A percentile compares a stretch with the other conserved stretches of the same genome.
phyloP scores from a whole-genome alignment of 768 basidiomycete species.

The Sarcodon sp. region DNA sequence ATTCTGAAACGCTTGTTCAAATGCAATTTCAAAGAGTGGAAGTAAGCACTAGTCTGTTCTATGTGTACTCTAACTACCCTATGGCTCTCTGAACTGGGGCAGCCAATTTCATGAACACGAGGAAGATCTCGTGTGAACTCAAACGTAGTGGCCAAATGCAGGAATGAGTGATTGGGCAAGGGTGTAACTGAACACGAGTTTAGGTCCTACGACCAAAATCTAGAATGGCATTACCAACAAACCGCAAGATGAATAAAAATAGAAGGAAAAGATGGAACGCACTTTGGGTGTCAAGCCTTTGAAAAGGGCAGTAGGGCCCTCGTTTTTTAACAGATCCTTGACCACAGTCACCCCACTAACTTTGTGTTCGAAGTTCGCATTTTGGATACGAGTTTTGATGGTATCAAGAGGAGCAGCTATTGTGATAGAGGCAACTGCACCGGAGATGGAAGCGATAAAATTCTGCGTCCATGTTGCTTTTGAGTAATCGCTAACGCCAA shows the following conservation, averaged over 20 bases:
- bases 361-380: constrained; percentile 90
- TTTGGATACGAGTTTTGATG: constrained; percentile 96
- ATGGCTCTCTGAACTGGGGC: no score
- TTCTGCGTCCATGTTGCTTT: constrained; percentile 97
- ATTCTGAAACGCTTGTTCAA: no score
- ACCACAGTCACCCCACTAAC: constrained; percentile 72
- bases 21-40: no score
- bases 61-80: no score
- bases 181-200: constrained; percentile 97
- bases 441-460: constrained; percentile 89
- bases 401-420: constrained; percentile 93
- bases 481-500: constrained; percentile 82
- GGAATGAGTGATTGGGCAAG: constrained; percentile 95
- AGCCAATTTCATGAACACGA: not conserved
- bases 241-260: not conserved
- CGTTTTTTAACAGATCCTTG: constrained; percentile 75
- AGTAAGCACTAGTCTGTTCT: no score
- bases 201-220: constrained; percentile 94
- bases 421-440: constrained; percentile 91
- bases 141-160: constrained; percentile 78
- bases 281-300: constrained; percentile 98
- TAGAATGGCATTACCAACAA: constrained; percentile 18
- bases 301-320: constrained; percentile 80
- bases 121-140: constrained; percentile 3
- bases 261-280: not conserved